These are phyloP conservation scores for Alternaria rosae DNA, from an alignment of 2,329 filamentous ascomycete genomes.

Conservation along the genomic window DNA sequence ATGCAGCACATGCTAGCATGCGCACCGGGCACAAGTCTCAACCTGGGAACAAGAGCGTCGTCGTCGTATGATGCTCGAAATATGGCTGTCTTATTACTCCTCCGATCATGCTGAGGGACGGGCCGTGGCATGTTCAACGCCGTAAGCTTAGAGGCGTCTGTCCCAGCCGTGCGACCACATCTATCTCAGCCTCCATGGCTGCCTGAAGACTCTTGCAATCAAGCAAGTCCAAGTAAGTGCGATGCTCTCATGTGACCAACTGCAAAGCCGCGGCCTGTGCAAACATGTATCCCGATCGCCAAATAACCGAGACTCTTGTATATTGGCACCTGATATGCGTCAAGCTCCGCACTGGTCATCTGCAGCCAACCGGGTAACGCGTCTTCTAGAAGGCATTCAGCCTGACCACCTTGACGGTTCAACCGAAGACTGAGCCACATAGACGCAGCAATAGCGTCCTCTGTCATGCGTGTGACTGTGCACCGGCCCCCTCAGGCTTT, in stretches of 20 bases:
- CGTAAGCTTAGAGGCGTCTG: conserved; percentile 11
- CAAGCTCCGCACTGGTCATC: conserved; percentile 30
- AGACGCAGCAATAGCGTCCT: not conserved
- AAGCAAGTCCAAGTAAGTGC: not conserved
- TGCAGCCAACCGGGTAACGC: conserved; percentile 32
- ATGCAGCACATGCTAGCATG: conserved; percentile 31
- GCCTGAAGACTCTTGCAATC: not conserved
- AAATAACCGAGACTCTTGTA: conserved; percentile 46
- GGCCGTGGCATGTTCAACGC: conserved; percentile 33
- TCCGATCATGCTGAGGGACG: conserved; percentile 38
- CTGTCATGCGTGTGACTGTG: conserved; percentile 4
- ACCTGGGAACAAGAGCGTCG: conserved; percentile 7
- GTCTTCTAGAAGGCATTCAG: conserved; percentile 37
- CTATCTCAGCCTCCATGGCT: not conserved
- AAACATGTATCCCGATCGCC: conserved; percentile 33
- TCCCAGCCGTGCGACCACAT: not conserved
- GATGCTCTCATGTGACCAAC: conserved; percentile 40
- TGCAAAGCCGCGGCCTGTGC: conserved; percentile 23
- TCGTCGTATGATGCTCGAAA: conserved; percentile 5
- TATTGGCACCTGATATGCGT: conserved; percentile 41
- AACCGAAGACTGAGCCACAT: conserved; percentile 21
- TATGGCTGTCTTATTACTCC: conserved; percentile 1
- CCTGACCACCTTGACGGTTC: conserved; percentile 24
- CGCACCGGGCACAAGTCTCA: conserved; percentile 7
- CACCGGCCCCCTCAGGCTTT: not conserved